Evolutionary conservation across 1,139 yeast species (phyloP).

Genomic region (Blastobotrys elegans): DNA sequence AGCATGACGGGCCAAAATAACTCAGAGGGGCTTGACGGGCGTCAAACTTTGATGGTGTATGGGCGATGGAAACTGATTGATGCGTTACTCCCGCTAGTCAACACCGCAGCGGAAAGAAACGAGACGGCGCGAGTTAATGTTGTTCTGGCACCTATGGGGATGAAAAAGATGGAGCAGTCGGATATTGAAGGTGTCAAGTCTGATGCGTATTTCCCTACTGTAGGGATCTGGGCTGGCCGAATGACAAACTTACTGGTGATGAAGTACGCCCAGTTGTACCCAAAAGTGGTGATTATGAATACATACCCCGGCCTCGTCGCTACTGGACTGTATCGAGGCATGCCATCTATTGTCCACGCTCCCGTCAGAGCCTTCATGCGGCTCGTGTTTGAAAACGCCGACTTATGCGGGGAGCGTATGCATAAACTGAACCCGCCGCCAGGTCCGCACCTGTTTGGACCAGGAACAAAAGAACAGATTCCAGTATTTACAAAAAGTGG

Average conservation of each 20-base stretch:
- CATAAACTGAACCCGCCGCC: slow-evolving; percentile 22
- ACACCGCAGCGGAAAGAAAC: slow-evolving; percentile 23
- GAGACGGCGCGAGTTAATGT: slow-evolving; percentile 30
- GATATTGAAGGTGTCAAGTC: slow-evolving; percentile 23
- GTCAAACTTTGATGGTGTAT: slow-evolving; percentile 28
- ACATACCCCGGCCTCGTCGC: slow-evolving; percentile 29
- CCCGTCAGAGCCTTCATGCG: slow-evolving; percentile 7
- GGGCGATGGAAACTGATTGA: slow-evolving; percentile 27
- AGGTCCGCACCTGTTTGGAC: slow-evolving; percentile 22
- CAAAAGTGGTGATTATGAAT: slow-evolving; percentile 28
- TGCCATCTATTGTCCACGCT: slow-evolving; percentile 26
- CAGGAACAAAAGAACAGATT: background rate
- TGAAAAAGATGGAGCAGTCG: slow-evolving; percentile 23
- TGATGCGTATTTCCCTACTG: background rate
- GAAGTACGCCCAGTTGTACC: slow-evolving; percentile 26
- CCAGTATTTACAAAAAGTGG: background rate
- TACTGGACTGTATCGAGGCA: slow-evolving; percentile 23
- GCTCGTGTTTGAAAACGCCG: slow-evolving; percentile 16
- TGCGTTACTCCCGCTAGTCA: slow-evolving; percentile 26
- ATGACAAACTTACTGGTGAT: slow-evolving; percentile 19
- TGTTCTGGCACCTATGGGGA: slow-evolving; percentile 27
- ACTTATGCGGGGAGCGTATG: slow-evolving; percentile 24
- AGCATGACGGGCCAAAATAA: slow-evolving; percentile 22
- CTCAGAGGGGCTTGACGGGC: slow-evolving; percentile 28
- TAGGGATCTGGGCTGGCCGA: slow-evolving; percentile 12